Conservation (phyloP, 1,139 yeast species). For the Meyerozyma carpophila region DNA sequence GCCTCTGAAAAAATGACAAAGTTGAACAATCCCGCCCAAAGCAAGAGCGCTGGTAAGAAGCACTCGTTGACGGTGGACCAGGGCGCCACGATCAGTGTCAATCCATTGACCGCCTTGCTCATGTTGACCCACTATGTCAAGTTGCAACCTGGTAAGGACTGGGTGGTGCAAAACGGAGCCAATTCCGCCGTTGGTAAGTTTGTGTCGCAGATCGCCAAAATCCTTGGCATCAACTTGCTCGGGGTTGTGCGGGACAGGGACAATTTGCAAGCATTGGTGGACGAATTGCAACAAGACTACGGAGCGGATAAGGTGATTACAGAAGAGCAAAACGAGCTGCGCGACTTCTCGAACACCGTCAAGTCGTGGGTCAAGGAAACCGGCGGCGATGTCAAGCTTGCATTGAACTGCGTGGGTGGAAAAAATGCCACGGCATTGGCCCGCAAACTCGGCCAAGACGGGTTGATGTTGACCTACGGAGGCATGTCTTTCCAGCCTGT, state of each 20-base stretch:
- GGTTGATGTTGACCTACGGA: slow-evolving; percentile 85
- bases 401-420: slow-evolving; percentile 92
- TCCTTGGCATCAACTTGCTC: slow-evolving; percentile 76
- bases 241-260: slow-evolving; percentile 86
- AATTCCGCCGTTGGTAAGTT: slow-evolving; percentile 95
- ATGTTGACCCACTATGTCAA: slow-evolving; percentile 71
- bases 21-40: slow-evolving; percentile 41
- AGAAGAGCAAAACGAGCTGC: slow-evolving; percentile 73
- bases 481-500: slow-evolving; percentile 98
- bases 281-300: slow-evolving; percentile 44
- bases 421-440: slow-evolving; percentile 75
- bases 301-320: slow-evolving; percentile 93
- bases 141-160: slow-evolving; percentile 64
- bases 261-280: slow-evolving; percentile 57
- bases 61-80: slow-evolving; percentile 47
- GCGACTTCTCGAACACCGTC: slow-evolving; percentile 55
- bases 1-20: slow-evolving; percentile 45
- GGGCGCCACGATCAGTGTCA: slow-evolving; percentile 87
- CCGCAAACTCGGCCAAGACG: slow-evolving; percentile 63
- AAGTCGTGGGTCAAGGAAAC: slow-evolving; percentile 59
- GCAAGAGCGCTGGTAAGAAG: slow-evolving; percentile 28
- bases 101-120: slow-evolving; percentile 89
- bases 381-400: slow-evolving; percentile 59
- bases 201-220: slow-evolving; percentile 80
- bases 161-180: slow-evolving; percentile 96